A percentile compares a stretch with the other conserved stretches of the same genome.
Conservation (phyloP, 2,329 filamentous ascomycete genomes). For the Hypoxylon sp. region DNA sequence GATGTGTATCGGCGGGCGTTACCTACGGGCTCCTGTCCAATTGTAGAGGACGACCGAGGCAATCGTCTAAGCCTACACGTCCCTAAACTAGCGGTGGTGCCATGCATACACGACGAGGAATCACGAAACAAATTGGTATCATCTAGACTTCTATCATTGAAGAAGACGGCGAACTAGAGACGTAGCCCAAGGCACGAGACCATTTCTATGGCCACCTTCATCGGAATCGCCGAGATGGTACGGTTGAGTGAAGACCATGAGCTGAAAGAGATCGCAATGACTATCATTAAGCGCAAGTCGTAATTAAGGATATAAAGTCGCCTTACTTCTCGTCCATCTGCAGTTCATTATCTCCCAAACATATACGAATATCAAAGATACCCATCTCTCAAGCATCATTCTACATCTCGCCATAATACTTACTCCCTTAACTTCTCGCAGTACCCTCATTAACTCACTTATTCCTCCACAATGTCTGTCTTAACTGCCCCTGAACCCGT, state of each 20-base stretch:
- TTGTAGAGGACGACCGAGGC: background rate
- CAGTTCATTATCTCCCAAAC: background rate
- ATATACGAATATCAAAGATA: conserved; percentile 10
- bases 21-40: conserved; percentile 4
- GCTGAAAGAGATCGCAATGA: background rate
- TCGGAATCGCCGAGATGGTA: conserved; percentile 13
- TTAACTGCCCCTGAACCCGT: conserved; percentile 5
- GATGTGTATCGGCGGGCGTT: background rate
- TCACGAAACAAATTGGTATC: background rate
- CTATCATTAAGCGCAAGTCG: background rate
- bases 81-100: conserved; percentile 8
- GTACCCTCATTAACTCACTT: background rate
- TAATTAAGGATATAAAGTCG: conserved; percentile 11
- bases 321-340: background rate
- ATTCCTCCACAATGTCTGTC: conserved; percentile 7
- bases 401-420: background rate
- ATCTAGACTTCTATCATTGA: background rate
- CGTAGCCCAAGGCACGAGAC: conserved; percentile 5
- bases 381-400: background rate
- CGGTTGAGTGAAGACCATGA: background rate
- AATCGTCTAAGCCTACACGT: conserved; percentile 6
- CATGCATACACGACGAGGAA: background rate
- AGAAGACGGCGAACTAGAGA: background rate
- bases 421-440: background rate
- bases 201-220: background rate